Base-by-base conservation (phyloP, 805 yeast species). In the Cyberlindnera samutprakarnensis region DNA sequence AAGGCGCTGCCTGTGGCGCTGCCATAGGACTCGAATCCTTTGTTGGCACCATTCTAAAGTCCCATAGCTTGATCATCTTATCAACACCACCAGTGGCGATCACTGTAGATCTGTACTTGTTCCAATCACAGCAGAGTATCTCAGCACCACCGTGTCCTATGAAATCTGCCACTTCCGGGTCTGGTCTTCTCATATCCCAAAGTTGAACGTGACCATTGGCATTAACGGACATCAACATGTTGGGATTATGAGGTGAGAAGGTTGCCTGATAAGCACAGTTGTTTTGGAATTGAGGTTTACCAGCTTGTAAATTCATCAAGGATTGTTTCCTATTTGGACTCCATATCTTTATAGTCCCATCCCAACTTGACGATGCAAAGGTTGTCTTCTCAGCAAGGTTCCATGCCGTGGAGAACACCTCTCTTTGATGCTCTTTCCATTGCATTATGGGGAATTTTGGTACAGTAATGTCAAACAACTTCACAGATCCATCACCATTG, bases 31-130 rank as follows among this genome's bases (percentile, higher is more conserved):
- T 64, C 37, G 60, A 54, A 11, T 68, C 61, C 22, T 46, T 38
- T 16, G 57, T 37, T 48, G 64, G 42, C 5, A 79, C 66, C 78
- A 78, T 80, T 39, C 97, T 66, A 28, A 84, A 55, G 53, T 90
- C 98, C 96, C 96, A 90, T 4, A 87, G 64, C 41, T 85, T 72
- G 27, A 88, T 72, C 15, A 78, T 61, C 49, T 83, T 83, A 53
- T 90, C 97, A 7, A 90, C 94, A n/a, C 96, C 94, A 3, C 85
- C 92, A 0, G 94, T 75, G 4, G 95, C 95, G 5, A 90, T 61
- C 0, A 86, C 71, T 2, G 78, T 69, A 2, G 86, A 70, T 47
- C 85, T 68, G 56, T 92, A 90, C 54, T 88, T 88, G 59, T 90
- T 92, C 78, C 87, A 88, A 62, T 90, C 97, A 38, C 87, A 72